Evolutionary conservation across 2,329 filamentous ascomycete species (phyloP), one percentile per base, ranked within the genome.

Genomic region (Madurella mycetomatis): DNA sequence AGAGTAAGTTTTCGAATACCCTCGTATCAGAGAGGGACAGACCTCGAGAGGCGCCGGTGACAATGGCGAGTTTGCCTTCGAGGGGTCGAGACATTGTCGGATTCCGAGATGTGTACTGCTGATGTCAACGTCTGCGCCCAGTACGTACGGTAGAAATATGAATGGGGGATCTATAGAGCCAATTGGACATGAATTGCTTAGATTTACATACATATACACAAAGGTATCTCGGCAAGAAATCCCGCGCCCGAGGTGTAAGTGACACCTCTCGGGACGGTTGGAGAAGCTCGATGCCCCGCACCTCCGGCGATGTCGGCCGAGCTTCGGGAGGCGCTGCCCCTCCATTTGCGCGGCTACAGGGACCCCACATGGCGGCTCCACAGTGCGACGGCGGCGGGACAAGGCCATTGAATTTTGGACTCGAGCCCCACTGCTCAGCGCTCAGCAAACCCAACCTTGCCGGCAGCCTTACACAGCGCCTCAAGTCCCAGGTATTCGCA

Each of bases 21-120:
- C 25, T 3, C 34, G 19, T 44, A 37, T 9, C 32, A 4, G 37
- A 37, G n/a, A 49, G 17, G 53, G n/a, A 51, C 39, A n/a, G 76
- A 89, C 88, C 88, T 76, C 90, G 76, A 54, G 88, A 90, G 56
- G 84, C 87, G 53, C 90, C 90, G 1, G 90, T 94, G 45, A 94
- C 78, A 61, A 95, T 85, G 50, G 82, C 89, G 49, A 92, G 76
- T 70, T 91, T 91, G 62, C 87, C 87, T 66, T 89, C 83, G n/a
- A 87, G 74, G 47, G 71, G 65, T 40, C 70, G 72, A 60, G 71
- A 59, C 72, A 75, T 75, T 7, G 37, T 59, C 13, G 13, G 16
- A 7, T 18, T 8, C 25, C 25, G 7, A 3, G 25, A 25, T 25
- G 25, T 25, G 25, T 25, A 7, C 25, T 34, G 25, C 13, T 15